phyloP scores from a whole-genome alignment of 257 asterid genomes.

The Thymus mandschuricus region DNA sequence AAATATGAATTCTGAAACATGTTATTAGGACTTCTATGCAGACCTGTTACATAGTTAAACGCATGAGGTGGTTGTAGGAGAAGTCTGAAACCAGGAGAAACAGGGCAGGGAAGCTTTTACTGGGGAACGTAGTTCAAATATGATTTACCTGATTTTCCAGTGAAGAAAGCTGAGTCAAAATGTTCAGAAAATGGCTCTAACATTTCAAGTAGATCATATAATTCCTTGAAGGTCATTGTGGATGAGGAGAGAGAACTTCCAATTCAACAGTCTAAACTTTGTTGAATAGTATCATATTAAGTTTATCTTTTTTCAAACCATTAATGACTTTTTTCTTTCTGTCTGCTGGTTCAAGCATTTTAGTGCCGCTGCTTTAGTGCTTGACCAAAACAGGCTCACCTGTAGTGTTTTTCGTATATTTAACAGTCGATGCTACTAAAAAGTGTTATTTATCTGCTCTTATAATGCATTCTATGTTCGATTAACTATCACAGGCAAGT shows the following conservation, averaged over 20 bases:
- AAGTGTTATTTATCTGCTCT: slow-evolving; percentile 4
- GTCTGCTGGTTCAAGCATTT: slow-evolving; percentile 9
- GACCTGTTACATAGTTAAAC: not conserved
- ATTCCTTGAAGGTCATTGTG: not conserved
- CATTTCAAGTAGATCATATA: not conserved
- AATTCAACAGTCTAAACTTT: not conserved
- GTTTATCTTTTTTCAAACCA: not conserved
- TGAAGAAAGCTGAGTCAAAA: slow-evolving; percentile 1
- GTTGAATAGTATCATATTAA: slow-evolving; percentile 6
- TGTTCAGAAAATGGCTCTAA: slow-evolving; percentile 2
- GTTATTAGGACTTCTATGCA: slow-evolving; percentile 8
- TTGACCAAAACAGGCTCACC: not conserved
- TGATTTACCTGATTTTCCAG: slow-evolving; percentile 2
- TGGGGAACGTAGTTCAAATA: not conserved
- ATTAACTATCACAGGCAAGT: slow-evolving; percentile 51
- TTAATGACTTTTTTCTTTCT: not conserved
- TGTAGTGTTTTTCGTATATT: not conserved
- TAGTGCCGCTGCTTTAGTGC: slow-evolving; percentile 7
- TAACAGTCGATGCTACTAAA: not conserved
- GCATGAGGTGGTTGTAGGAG: not conserved
- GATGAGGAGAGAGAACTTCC: not conserved
- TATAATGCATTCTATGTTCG: not conserved
- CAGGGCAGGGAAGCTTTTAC: slow-evolving; percentile 1
- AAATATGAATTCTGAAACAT: not conserved
- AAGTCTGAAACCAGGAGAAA: slow-evolving; percentile 19